These are phyloP conservation scores for Hyphodiscus hymeniophilus DNA, from an alignment of 495 filamentous ascomycete species.

Conservation along the genomic window DNA sequence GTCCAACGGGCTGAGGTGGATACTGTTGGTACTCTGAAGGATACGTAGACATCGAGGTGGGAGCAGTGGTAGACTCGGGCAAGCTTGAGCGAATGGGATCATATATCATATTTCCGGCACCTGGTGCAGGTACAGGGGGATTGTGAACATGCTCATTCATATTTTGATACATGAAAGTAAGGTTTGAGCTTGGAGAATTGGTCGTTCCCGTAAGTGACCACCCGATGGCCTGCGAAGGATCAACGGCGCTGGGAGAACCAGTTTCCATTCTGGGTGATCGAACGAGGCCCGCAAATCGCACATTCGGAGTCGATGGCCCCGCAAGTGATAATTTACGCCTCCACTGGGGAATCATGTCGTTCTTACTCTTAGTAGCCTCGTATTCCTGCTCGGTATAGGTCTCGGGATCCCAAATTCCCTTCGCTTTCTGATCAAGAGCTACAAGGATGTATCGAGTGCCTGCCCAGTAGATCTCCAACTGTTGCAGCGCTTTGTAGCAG, in stretches of 20 bases:
- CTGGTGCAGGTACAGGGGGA: constrained; percentile 12
- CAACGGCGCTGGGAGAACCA: constrained; percentile 22
- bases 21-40: constrained; percentile 36
- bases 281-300: constrained; percentile 19
- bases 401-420: constrained; percentile 74
- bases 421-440: constrained; percentile 77
- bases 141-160: constrained; percentile 22
- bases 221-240: constrained; percentile 39
- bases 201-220: constrained; percentile 76
- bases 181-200: constrained; percentile 70
- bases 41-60: constrained; percentile 36
- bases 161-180: constrained; percentile 64
- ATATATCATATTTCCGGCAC: constrained; percentile 41
- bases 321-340: constrained; percentile 14
- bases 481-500: constrained; percentile 72
- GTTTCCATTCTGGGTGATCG: constrained; percentile 21
- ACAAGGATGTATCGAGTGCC: constrained; percentile 81
- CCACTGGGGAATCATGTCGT: constrained; percentile 21
- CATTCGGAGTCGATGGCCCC: constrained; percentile 14
- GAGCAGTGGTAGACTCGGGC: constrained; percentile 28
- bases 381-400: constrained; percentile 72
- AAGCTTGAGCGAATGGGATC: constrained; percentile 43
- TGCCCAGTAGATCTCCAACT: constrained; percentile 72
- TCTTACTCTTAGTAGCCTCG: constrained; percentile 45
- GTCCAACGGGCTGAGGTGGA: constrained; percentile 25